phyloP scores from a whole-genome alignment of 1,284 basidiomycete genomes.

The Tilletia walkeri region DNA sequence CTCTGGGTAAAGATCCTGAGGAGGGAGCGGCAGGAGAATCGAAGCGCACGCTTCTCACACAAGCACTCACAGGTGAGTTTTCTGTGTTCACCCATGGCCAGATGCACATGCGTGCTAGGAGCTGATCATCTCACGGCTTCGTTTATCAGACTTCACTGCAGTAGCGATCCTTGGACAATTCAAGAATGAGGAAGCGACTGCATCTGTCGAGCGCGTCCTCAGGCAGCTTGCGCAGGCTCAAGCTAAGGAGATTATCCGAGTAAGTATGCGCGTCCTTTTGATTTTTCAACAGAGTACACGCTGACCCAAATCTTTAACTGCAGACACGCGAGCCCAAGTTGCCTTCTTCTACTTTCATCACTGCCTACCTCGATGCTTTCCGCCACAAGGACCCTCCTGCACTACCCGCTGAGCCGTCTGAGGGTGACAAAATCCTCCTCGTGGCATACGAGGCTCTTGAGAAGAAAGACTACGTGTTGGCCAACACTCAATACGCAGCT shows the following conservation, averaged over 20 bases:
- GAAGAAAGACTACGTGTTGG: slow-evolving; percentile 82
- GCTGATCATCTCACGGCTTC: no score
- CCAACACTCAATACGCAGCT: slow-evolving; percentile 77
- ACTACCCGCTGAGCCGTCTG: slow-evolving; percentile 72
- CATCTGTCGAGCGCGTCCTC: slow-evolving; percentile 84
- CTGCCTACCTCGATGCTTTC: slow-evolving; percentile 96
- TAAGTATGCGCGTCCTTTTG: slow-evolving; percentile 24
- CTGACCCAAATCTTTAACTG: neutral
- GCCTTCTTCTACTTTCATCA: slow-evolving; percentile 88
- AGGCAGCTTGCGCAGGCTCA: slow-evolving; percentile 76
- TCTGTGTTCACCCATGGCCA: neutral
- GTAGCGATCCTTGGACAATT: slow-evolving; percentile 92
- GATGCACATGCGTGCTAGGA: neutral
- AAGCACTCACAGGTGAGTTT: slow-evolving; percentile 17
- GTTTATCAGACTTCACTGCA: slow-evolving; percentile 76
- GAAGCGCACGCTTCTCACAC: slow-evolving; percentile 38
- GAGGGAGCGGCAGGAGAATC: slow-evolving; percentile 49
- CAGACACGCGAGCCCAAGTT: slow-evolving; percentile 77
- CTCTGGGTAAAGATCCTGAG: slow-evolving; percentile 71
- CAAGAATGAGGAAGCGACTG: slow-evolving; percentile 74
- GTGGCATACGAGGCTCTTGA: slow-evolving; percentile 79
- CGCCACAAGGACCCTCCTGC: slow-evolving; percentile 71
- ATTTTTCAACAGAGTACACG: slow-evolving; percentile 41
- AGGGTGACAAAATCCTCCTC: slow-evolving; percentile 79
- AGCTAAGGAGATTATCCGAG: slow-evolving; percentile 68